These are phyloP conservation scores for Candida mattraensis DNA, from an alignment of 805 yeast species.

Conservation along the genomic window DNA sequence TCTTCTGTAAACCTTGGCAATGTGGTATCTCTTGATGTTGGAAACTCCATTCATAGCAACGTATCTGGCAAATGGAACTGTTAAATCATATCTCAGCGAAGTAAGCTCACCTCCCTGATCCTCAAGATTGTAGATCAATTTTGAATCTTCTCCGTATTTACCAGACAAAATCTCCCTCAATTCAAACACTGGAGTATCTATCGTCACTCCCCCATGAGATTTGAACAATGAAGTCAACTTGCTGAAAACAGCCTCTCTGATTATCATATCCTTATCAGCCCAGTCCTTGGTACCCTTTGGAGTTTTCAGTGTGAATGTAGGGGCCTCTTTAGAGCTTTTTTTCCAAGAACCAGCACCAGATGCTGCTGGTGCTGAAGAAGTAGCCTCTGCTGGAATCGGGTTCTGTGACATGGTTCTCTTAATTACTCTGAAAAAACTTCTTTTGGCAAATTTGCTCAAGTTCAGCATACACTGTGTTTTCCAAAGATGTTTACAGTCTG, in stretches of 20 bases:
- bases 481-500: too few relatives aligned
- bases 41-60: constrained; percentile 95
- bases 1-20: constrained; percentile 97
- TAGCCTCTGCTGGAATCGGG: constrained; percentile 3
- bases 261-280: constrained; percentile 97
- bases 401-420: constrained; percentile 13
- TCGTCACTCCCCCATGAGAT: constrained; percentile 97
- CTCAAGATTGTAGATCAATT: constrained; percentile 90
- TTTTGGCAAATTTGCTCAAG: too few relatives aligned
- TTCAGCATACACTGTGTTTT: too few relatives aligned
- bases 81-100: constrained; percentile 91
- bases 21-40: constrained; percentile 89
- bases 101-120: constrained; percentile 99
- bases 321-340: constrained; percentile 45
- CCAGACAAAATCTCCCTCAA: constrained; percentile 93
- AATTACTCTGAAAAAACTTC: too few relatives aligned
- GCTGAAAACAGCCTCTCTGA: constrained; percentile 82
- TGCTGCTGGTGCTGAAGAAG: constrained; percentile 3
- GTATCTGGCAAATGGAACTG: constrained; percentile 97
- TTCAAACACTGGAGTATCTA: constrained; percentile 98
- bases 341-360: constrained; percentile 1
- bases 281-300: constrained; percentile 98
- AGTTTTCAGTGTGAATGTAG: constrained; percentile 77
- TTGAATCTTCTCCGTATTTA: constrained; percentile 98
- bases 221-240: constrained; percentile 75